Evolutionary conservation across 305 asterid species (phyloP).

Genomic region (Fraxinus sp.): DNA sequence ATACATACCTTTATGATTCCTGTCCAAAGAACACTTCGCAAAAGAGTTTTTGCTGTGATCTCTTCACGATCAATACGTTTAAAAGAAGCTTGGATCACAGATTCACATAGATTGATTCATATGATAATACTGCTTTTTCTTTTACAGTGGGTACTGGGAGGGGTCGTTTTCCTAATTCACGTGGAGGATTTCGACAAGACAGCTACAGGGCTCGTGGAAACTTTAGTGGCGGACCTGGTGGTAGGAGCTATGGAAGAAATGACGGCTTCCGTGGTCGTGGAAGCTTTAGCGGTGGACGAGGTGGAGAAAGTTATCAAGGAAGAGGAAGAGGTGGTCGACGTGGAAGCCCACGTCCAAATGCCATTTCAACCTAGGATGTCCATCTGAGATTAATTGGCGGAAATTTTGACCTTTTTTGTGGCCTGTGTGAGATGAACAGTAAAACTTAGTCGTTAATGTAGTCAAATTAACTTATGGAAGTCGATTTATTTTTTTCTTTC

Average conservation of each 20-base stretch:
- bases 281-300: slow-evolving; percentile 46
- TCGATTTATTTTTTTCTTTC: neutral
- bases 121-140: slow-evolving; percentile 6
- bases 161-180: slow-evolving; percentile 56
- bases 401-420: slow-evolving; percentile 28
- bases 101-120: neutral
- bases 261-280: slow-evolving; percentile 63
- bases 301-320: slow-evolving; percentile 49
- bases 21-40: neutral
- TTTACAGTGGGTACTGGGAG: slow-evolving; percentile 63
- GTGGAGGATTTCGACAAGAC: slow-evolving; percentile 66
- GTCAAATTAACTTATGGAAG: neutral
- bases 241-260: slow-evolving; percentile 54
- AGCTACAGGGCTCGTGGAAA: slow-evolving; percentile 63
- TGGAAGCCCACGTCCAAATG: slow-evolving; percentile 28
- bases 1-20: neutral
- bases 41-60: neutral
- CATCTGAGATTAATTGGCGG: slow-evolving; percentile 1
- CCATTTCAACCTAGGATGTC: slow-evolving; percentile 20
- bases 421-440: slow-evolving; percentile 21
- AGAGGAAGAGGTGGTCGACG: slow-evolving; percentile 51
- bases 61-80: neutral
- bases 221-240: slow-evolving; percentile 37
- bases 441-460: neutral
- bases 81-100: neutral